Conservation (phyloP, 2,329 filamentous ascomycete species). For the Colletotrichum siamense region DNA sequence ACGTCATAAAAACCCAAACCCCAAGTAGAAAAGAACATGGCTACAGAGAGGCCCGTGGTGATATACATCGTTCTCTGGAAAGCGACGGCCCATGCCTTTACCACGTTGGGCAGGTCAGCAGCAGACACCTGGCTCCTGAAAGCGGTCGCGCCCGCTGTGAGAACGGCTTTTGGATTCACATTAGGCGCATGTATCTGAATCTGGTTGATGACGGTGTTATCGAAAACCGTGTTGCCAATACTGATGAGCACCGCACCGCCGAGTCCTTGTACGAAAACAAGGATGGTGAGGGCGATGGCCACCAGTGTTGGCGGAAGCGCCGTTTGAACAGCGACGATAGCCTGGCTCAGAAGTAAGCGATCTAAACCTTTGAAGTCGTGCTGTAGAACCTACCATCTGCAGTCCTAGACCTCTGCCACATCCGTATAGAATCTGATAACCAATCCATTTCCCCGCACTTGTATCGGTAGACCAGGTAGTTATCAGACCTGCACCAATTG, state of each 20-base stretch:
- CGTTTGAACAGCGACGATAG: slow-evolving; percentile 34
- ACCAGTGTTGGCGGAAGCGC: slow-evolving; percentile 26
- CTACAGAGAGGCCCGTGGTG: slow-evolving; percentile 33
- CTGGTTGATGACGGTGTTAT: neutral
- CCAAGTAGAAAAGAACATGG: slow-evolving; percentile 40
- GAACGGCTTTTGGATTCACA: slow-evolving; percentile 36
- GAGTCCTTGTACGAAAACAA: slow-evolving; percentile 46
- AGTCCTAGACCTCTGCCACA: slow-evolving; percentile 47
- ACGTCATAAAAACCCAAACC: slow-evolving; percentile 53
- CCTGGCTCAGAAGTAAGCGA: neutral
- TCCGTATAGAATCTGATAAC: slow-evolving; percentile 53
- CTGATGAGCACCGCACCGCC: slow-evolving; percentile 54
- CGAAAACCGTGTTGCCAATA: slow-evolving; percentile 25
- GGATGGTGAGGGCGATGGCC: slow-evolving; percentile 30
- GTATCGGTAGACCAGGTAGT: slow-evolving; percentile 40
- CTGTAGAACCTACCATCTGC: slow-evolving; percentile 37
- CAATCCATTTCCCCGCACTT: slow-evolving; percentile 44
- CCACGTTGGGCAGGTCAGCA: slow-evolving; percentile 36
- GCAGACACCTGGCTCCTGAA: slow-evolving; percentile 36
- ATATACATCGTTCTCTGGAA: slow-evolving; percentile 33
- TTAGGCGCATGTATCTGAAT: slow-evolving; percentile 25
- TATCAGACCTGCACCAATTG: slow-evolving; percentile 40
- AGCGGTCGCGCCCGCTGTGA: slow-evolving; percentile 47
- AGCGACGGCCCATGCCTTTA: slow-evolving; percentile 44
- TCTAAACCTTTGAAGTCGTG: rapidly evolving